A percentile compares a stretch with the other conserved stretches of the same genome.
Conservation (phyloP, 1,284 basidiomycete genomes). For the Tylopilus sp. region DNA sequence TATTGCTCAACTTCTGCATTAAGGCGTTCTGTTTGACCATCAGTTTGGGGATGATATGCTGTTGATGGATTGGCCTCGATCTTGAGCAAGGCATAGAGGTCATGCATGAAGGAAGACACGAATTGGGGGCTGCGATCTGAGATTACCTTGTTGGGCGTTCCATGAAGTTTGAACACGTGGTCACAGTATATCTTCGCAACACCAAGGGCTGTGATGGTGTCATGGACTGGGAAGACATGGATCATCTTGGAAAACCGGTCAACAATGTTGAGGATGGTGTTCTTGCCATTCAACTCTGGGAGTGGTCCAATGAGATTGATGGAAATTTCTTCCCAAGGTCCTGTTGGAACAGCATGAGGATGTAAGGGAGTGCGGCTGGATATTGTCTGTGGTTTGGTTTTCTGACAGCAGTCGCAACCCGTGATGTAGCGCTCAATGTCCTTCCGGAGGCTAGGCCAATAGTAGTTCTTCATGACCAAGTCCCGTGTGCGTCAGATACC, state of each 20-base stretch:
- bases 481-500: not conserved
- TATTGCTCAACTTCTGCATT: not conserved
- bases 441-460: not conserved
- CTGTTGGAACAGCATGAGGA: not conserved
- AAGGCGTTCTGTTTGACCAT: not conserved
- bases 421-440: not conserved
- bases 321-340: conserved; percentile 12
- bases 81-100: rapidly evolving
- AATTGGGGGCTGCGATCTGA: too few relatives aligned
- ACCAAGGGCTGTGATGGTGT: conserved; percentile 30
- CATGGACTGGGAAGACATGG: rapidly evolving
- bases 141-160: too few relatives aligned
- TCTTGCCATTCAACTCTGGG: conserved; percentile 33
- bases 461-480: not conserved
- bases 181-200: conserved; percentile 36
- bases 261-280: conserved; percentile 49
- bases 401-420: not conserved
- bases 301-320: conserved; percentile 4
- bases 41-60: not conserved
- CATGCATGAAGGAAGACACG: not conserved
- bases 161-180: too few relatives aligned
- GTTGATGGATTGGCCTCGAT: not conserved
- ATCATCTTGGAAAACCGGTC: conserved; percentile 46
- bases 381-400: not conserved
- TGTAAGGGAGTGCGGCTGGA: not conserved